phyloP scores from a whole-genome alignment of 164 flowering plant genomes.

The Dillenia suffruticosa region DNA sequence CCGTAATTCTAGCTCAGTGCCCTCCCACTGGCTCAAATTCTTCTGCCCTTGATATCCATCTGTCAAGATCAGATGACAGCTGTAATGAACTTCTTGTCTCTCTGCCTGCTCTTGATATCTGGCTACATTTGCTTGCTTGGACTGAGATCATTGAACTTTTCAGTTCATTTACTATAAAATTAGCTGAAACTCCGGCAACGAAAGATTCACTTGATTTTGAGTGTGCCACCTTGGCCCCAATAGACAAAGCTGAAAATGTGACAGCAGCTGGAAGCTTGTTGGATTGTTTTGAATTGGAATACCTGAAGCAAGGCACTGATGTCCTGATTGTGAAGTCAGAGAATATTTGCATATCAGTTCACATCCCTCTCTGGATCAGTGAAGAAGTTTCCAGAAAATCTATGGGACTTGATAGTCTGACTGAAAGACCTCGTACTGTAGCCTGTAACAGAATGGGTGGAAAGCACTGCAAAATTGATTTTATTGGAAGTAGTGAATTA shows the following conservation, averaged over 20 bases:
- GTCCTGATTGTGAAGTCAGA: conserved; percentile 38
- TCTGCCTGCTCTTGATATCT: conserved; percentile 57
- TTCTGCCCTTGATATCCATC: conserved; percentile 37
- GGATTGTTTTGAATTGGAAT: conserved; percentile 8
- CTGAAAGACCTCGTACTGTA: conserved; percentile 11
- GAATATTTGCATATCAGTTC: conserved; percentile 38
- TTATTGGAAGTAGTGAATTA: conserved; percentile 40
- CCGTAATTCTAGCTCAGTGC: conserved; percentile 37
- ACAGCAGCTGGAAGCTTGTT: conserved; percentile 1
- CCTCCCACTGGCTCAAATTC: conserved; percentile 17
- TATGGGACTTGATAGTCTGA: conserved; percentile 13
- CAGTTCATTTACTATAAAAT: conserved; percentile 18
- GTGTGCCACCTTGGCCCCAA: conserved; percentile 1
- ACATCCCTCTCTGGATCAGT: conserved; percentile 43
- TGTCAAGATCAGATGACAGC: conserved; percentile 28
- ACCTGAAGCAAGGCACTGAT: conserved; percentile 10
- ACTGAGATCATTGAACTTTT: conserved; percentile 37
- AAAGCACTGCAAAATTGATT: conserved; percentile 21
- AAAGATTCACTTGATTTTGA: conserved; percentile 11
- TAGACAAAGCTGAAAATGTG: conserved; percentile 10
- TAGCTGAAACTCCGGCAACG: conserved; percentile 8
- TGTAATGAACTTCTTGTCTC: conserved; percentile 32
- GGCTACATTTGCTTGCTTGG: conserved; percentile 73
- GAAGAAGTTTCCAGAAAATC: conserved; percentile 11
- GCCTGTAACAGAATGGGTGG: conserved; percentile 14